Percentiles rank a stretch among this genome's conserved stretches.
These are phyloP conservation scores for Aspergillus fumigatiaffinis DNA, from an alignment of 2,329 filamentous ascomycete genomes.

Conservation along the genomic window DNA sequence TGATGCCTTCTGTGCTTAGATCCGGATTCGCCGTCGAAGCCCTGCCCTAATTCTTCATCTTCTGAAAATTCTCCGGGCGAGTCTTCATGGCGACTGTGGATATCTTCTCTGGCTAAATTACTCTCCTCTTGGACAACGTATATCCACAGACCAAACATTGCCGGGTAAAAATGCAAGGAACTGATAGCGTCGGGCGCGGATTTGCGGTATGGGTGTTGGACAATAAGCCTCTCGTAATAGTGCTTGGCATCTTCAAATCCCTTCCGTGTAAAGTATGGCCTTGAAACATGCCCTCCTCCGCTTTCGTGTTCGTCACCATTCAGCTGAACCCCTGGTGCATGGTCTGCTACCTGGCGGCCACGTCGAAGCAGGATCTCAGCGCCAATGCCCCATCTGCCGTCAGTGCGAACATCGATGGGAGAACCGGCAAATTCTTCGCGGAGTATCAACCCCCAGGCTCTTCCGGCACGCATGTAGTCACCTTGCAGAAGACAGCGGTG, in stretches of 20 bases:
- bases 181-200: conserved; percentile 56
- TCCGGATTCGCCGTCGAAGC: conserved; percentile 13
- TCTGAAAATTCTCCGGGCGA: conserved; percentile 27
- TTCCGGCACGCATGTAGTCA: conserved; percentile 67
- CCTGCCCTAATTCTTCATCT: conserved; percentile 26
- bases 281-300: conserved; percentile 6
- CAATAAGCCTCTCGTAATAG: conserved; percentile 75
- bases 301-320: not conserved
- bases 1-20: conserved; percentile 34
- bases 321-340: not conserved
- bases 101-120: conserved; percentile 40
- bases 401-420: conserved; percentile 63
- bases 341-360: conserved; percentile 25
- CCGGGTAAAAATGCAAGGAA: conserved; percentile 74
- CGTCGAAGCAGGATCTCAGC: conserved; percentile 75
- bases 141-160: conserved; percentile 76
- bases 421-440: conserved; percentile 56
- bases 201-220: conserved; percentile 69
- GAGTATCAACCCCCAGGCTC: conserved; percentile 71
- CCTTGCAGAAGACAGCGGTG: conserved; percentile 68
- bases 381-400: conserved; percentile 75
- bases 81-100: conserved; percentile 26
- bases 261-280: conserved; percentile 39
- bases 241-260: conserved; percentile 57
- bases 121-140: conserved; percentile 66